Evolutionary conservation across 805 yeast species (phyloP), one percentile per base, ranked within the genome.

Genomic region (Torulaspora indica): DNA sequence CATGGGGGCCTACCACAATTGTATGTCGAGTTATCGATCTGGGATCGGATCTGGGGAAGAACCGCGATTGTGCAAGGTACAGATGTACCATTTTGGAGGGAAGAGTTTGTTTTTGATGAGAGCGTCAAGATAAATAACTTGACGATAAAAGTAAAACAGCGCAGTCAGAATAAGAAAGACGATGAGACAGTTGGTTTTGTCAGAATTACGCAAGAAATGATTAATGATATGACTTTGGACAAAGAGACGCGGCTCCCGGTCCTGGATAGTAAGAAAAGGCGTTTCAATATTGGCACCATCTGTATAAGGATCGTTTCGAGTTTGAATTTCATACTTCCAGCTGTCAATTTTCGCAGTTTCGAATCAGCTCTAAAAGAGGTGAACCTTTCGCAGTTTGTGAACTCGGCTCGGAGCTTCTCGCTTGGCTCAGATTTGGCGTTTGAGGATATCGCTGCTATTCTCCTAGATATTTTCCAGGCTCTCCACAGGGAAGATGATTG

Each of bases 61-160:
- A 86, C 96, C 0, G 81, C 89, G 2, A 69, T 77, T 5, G 82
- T 82, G 0, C 67, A 70, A 29, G 68, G 74, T 36, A 45, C 62
- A 2, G 52, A 61, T 0, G 72, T 73, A 43, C 90, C 95, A 1
- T 86, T 86, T 58, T 90, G 96, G 93, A 78, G 89, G 57, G 96
- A 90, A 56, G 77, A 73, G 35, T 84, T 85, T 57, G 66, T 74
- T 1, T 67, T 84, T n/a, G 77, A 80, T 40, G 67, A 81, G 33
- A 82, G 85, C 8, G 42, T 68, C 5, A 48, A 72, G 35, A 78
- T 80, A 2, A 77, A 72, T 55, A 72, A 70, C 58, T 70, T 79
- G 51, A 77, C 69, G 51, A 71, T 78, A 12, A 63, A 69, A 38
- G 69, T 78, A 44, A 80, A 69, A 54, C 58, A 56, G 36, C 62